Base-by-base conservation (phyloP, 345 rosid genomes). In the Gynandropsis gynandra region DNA sequence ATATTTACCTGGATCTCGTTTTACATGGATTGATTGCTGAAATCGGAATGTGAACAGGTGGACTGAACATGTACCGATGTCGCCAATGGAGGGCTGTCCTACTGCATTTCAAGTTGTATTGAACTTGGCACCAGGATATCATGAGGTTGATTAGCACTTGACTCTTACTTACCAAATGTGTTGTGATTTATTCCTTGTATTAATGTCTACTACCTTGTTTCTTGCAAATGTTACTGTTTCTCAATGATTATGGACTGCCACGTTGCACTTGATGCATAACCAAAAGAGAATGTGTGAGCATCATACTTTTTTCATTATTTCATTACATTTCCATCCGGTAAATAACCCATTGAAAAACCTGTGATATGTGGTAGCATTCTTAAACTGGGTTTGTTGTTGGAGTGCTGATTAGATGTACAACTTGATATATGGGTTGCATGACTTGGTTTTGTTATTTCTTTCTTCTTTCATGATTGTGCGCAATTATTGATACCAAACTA, bases 81-180 rank as follows among this genome's bases (percentile, higher is more conserved):
- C 93, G 29, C 89, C 86, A 10, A 56, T 74, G 54, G 95, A 87
- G 62, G 95, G 82, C 9, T 79, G 86, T 58, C 86, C 89, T 27
- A 65, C 75, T 53, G 93, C 83, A 21, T 87, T 80, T 76, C 93
- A 83, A 74, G 79, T 79, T 52, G 64, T 83, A 56, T 79, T 74
- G 54, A 72, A 70, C 74, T 54, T 87, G 80, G 50, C 84, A 0
- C 92, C 89, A 4, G 95, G 95, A 49, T 74, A 71, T 58, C 95
- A 87, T 69, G 81, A 87, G 93, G 95, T 86, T 60, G 52, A 36
- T 56, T 16, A 7, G 16, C 19, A 31, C 27, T 41, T 49, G 4
- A 12, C 42, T 52, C 35, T 58, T 47, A 8, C 42, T 1, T 66
- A 6, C 14, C 47, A 18, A 51, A 14, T 58, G 58, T 39, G 20